Base-by-base conservation (phyloP, 23 red algal genomes). In the Pyropia haitanensis region DNA sequence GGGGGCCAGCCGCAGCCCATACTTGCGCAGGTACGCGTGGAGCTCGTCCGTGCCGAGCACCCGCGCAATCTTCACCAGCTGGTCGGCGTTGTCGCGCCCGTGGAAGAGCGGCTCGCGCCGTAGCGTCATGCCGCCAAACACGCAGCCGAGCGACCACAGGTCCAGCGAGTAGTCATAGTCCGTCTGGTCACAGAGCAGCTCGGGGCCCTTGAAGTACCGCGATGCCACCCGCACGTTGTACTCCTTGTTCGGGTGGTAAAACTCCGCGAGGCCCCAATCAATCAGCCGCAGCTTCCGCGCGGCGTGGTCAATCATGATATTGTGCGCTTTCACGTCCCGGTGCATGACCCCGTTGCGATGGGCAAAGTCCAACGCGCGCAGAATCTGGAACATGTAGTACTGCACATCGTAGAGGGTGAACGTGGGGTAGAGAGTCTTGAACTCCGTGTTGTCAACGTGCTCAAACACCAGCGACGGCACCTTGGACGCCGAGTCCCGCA, bases 211-310 rank as follows among this genome's bases (percentile, higher is more conserved):
- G 75, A 98, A 98, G 67, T 98, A 98, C 18, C 86, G 73, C 9
- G 94, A 98, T 6, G 94, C 94, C 18, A 98, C 94, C 50, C 94
- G 67, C 44, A 98, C 94, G 59, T 98, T 98, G 80, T 91, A 98
- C 80, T 90, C 84, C 65, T 89, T 89, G 62, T 84, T 64, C 2
- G 85, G 85, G 44, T 88, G 82, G 51, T 98, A 98, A 65, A 91
- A 98, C 80, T 98, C 94, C 39, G 94, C 94, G 18, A 98, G 94
- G 48, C 94, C 94, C 94, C 94, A 98, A 64, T 98, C 94, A 49
- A 98, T 98, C 30, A 98, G 59, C 8, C 94, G 85, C 10, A 98
- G 75, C 68, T 86, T 79, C 24, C 77, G 80, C 27, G 64, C 82
- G 26, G 75, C 76, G 57, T 88, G 76, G 58, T 98, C 88, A 61